Percentiles rank a stretch among this genome's conserved stretches.
These are phyloP conservation scores for Colletotrichum musae DNA, from an alignment of 2,329 filamentous ascomycete species.

Conservation along the genomic window DNA sequence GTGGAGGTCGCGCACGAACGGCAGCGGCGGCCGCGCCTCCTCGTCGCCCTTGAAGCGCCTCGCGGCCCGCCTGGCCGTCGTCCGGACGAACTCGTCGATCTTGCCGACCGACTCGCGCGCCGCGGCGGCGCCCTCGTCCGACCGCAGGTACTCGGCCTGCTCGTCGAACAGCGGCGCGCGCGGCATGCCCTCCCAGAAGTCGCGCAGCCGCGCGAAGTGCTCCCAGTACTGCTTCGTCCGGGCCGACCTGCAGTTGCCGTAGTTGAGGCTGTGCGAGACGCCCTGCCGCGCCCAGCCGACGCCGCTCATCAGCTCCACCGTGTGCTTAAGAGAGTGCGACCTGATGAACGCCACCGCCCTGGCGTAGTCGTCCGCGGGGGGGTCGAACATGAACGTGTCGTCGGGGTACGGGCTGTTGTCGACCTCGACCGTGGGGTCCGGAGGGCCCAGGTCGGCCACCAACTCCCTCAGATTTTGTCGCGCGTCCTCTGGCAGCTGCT, in stretches of 20 bases:
- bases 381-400: constrained; percentile 24
- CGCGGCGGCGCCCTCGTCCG: background rate
- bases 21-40: constrained; percentile 14
- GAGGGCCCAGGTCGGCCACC: constrained; percentile 8
- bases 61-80: background rate
- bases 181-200: constrained; percentile 26
- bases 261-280: background rate
- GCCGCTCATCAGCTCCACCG: constrained; percentile 24
- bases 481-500: background rate
- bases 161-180: constrained; percentile 13
- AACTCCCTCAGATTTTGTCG: background rate
- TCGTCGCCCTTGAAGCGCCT: constrained; percentile 3
- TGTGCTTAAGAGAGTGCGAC: constrained; percentile 14
- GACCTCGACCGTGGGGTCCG: background rate
- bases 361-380: constrained; percentile 4
- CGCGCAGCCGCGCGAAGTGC: background rate
- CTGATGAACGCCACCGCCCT: background rate
- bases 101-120: constrained; percentile 2
- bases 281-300: constrained; percentile 7
- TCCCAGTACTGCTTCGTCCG: constrained; percentile 25
- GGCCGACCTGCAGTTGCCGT: background rate
- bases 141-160: constrained; percentile 31
- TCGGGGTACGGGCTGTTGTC: constrained; percentile 17
- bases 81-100: constrained; percentile 14
- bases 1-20: constrained; percentile 8